Evolutionary conservation across 495 filamentous ascomycete genomes (phyloP).

Genomic region (Talaromyces trachyspermus): DNA sequence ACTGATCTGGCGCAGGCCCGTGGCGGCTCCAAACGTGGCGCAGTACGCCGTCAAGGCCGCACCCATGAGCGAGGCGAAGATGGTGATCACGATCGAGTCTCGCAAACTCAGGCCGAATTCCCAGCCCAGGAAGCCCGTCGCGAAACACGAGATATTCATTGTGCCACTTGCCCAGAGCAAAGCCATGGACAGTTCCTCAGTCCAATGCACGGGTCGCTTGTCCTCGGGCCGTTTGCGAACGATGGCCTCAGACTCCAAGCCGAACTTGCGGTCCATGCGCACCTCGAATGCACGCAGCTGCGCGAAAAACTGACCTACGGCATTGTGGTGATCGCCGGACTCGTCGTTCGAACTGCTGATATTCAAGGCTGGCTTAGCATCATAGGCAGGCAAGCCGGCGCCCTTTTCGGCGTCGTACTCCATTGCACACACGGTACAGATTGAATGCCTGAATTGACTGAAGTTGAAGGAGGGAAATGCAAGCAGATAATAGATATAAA

Average conservation of each 20-base stretch:
- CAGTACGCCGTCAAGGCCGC: slow-evolving; percentile 41
- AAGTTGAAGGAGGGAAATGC: no score
- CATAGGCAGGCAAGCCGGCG: neutral
- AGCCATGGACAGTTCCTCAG: slow-evolving; percentile 34
- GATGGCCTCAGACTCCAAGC: slow-evolving; percentile 46
- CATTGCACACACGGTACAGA: no score
- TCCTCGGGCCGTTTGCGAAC: slow-evolving; percentile 45
- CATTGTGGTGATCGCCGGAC: neutral
- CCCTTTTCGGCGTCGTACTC: slow-evolving; percentile 9
- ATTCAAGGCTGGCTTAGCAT: neutral
- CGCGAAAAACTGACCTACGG: slow-evolving; percentile 17
- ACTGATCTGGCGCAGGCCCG: slow-evolving; percentile 47
- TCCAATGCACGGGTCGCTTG: slow-evolving; percentile 20
- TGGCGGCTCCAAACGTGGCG: slow-evolving; percentile 43
- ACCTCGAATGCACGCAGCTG: slow-evolving; percentile 38
- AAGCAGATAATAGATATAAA: no score
- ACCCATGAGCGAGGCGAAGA: slow-evolving; percentile 30
- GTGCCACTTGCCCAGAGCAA: slow-evolving; percentile 47
- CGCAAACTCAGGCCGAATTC: slow-evolving; percentile 29
- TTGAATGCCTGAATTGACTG: no score
- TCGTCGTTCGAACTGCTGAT: slow-evolving; percentile 5
- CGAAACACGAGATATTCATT: slow-evolving; percentile 49
- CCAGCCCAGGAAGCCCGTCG: slow-evolving; percentile 28
- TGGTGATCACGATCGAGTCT: slow-evolving; percentile 27
- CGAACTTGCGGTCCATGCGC: slow-evolving; percentile 43